A percentile compares a stretch with the other conserved stretches of the same genome.
Evolutionary conservation across 2,329 filamentous ascomycete species (phyloP).

Genomic region (Coniochaeta prunicola): DNA sequence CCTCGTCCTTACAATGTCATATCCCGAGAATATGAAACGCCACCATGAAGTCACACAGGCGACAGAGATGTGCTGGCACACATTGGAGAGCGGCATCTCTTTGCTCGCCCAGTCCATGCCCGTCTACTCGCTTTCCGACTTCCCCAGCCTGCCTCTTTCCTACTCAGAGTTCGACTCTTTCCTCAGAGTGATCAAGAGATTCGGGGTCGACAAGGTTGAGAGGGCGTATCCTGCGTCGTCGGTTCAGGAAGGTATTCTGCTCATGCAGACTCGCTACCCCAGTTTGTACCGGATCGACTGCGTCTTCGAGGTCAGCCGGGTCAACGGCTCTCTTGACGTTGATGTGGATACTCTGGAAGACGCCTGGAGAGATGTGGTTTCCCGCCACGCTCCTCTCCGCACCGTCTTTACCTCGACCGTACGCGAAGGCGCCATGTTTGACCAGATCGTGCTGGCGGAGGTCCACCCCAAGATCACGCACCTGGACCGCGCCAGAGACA

Average conservation of each 20-base stretch:
- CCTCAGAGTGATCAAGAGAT: constrained; percentile 11
- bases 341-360: constrained; percentile 6
- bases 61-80: no score
- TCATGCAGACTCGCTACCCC: constrained; percentile 22
- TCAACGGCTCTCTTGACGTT: not conserved
- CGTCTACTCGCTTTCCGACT: constrained; percentile 22
- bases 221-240: constrained; percentile 31
- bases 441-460: constrained; percentile 21
- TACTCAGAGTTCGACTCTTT: constrained; percentile 21
- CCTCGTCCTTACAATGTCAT: no score
- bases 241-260: constrained; percentile 26
- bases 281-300: constrained; percentile 15
- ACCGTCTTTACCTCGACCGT: constrained; percentile 24
- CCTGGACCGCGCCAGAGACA: constrained; percentile 1
- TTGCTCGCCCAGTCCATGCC: no score
- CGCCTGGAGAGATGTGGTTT: constrained; percentile 19
- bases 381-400: constrained; percentile 21
- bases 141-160: constrained; percentile 22
- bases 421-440: constrained; percentile 15
- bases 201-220: constrained; percentile 16
- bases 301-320: constrained; percentile 9
- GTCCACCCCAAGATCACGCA: constrained; percentile 7
- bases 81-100: no score
- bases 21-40: no score
- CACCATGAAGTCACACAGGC: no score